Percentiles rank a stretch among this genome's conserved stretches.
phyloP scores from a whole-genome alignment of 331 rosid species.

The Quercus phellos region DNA sequence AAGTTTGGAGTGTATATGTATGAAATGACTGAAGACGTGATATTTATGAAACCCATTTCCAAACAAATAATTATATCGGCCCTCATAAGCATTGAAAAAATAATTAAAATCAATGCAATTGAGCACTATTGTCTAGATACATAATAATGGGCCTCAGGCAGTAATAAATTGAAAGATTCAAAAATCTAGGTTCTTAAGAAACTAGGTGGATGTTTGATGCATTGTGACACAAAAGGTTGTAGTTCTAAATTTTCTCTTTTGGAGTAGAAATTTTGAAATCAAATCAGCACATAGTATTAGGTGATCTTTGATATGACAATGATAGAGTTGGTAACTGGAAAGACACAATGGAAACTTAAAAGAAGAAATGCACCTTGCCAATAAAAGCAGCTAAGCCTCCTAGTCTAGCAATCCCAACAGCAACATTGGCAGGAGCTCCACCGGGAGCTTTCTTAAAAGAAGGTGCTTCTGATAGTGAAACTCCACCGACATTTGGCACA shows the following conservation, averaged over 20 bases:
- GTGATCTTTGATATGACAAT: neutral
- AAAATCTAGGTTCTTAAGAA: neutral
- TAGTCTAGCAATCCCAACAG: slow-evolving; percentile 45
- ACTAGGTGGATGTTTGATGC: neutral
- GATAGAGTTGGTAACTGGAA: neutral
- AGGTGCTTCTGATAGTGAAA: slow-evolving; percentile 43
- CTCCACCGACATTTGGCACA: slow-evolving; percentile 29
- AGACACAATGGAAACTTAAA: neutral
- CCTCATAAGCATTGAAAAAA: no score
- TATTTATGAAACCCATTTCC: neutral
- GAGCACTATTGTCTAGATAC: no score
- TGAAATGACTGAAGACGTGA: neutral
- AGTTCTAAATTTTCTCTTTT: neutral
- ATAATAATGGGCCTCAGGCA: no score
- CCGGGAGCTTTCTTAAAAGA: slow-evolving; percentile 45
- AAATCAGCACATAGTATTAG: neutral
- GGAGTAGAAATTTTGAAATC: neutral
- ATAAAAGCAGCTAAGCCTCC: slow-evolving; percentile 51
- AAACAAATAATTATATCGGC: no score
- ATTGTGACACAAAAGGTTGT: neutral
- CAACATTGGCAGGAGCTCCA: slow-evolving; percentile 57
- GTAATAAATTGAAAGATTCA: neutral
- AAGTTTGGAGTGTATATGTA: neutral
- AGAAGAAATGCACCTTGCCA: slow-evolving; percentile 41
- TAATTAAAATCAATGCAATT: no score